Percentiles rank a stretch among this genome's conserved stretches.
phyloP scores from a whole-genome alignment of 305 asterid genomes.

The Plantago rigida region DNA sequence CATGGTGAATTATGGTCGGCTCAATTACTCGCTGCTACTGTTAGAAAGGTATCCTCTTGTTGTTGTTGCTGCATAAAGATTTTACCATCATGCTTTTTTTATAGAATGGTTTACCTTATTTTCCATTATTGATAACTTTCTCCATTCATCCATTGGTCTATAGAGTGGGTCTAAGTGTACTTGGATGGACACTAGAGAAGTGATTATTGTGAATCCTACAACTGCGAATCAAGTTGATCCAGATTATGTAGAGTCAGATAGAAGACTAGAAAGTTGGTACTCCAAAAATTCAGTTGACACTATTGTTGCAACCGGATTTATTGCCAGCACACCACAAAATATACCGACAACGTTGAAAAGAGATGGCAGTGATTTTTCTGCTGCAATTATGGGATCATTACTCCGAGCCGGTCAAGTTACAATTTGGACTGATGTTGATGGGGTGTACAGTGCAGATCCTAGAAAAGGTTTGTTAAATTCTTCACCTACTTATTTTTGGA shows the following conservation, averaged over 20 bases:
- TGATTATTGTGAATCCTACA: constrained; percentile 73
- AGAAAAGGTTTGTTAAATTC: constrained; percentile 56
- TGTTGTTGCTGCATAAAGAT: constrained; percentile 17
- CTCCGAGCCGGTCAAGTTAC: constrained; percentile 85
- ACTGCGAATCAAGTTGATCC: constrained; percentile 90
- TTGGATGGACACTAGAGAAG: constrained; percentile 97
- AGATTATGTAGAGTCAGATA: constrained; percentile 65
- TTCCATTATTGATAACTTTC: constrained; percentile 13
- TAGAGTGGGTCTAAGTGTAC: constrained; percentile 63
- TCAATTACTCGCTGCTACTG: constrained; percentile 61
- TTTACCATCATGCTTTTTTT: constrained; percentile 18
- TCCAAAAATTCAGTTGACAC: constrained; percentile 54
- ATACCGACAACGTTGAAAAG: constrained; percentile 95
- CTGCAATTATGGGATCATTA: constrained; percentile 94
- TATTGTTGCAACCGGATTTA: constrained; percentile 86
- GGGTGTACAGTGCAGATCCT: constrained; percentile 95
- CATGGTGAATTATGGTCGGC: constrained; percentile 98
- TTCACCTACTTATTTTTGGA: neutral
- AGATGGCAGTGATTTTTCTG: constrained; percentile 99
- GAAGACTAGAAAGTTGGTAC: constrained; percentile 77
- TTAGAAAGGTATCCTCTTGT: constrained; percentile 57
- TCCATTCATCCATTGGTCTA: constrained; percentile 24
- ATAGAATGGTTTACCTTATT: neutral
- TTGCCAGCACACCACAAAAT: constrained; percentile 77
- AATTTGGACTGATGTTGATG: constrained; percentile 97